Evolutionary conservation across 169 alveolate genomes (phyloP), one percentile per base, ranked within the genome.

Genomic region (Theileria annulata): DNA sequence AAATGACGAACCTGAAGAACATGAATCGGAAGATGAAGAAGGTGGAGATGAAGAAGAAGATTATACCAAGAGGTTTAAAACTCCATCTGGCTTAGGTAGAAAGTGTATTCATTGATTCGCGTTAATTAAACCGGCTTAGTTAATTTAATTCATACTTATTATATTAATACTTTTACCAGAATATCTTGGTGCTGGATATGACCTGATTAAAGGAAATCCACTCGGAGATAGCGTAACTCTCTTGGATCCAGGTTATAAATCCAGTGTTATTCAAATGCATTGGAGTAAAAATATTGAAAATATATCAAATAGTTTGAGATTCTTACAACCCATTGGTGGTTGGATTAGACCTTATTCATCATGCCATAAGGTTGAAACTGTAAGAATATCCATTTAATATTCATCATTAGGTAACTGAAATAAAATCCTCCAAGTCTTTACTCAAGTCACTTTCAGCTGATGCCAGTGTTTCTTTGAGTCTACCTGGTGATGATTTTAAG

Each of bases 151-250:
- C 4, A 12, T 71, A 15, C 73, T 8, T 12, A 30, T 3, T n/a
- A 8, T 42, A 17, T 47, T 71, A 35, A 49, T 70, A 19, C 19
- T 71, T 12, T 2, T 12, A 0, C 27, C 37, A 76, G 90, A 84
- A 30, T 84, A 84, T 25, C 78, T 84, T 13, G 90, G 90, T 12
- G 87, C 90, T 21, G 90, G 90, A 0, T 84, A 84, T 71, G 90
- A 84, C 25, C 37, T 84, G 19, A 25, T 84, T 8, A 84, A 76
- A 42, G 90, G 90, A 54, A 84, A 84, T 71, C 90, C 90, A 15
- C 33, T 84, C 56, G 90, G 90, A n/a, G 87, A 77, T 30, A 77
- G 72, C 35, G 28, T 77, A 4, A 84, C 75, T 35, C 21, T 84
- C 56, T 59, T 84, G 5, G 90, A 84, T 33, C 90, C 90, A 19